Evolutionary conservation across 116 monocot genomes (phyloP).

Genomic region (Trichopus zeylanicus): DNA sequence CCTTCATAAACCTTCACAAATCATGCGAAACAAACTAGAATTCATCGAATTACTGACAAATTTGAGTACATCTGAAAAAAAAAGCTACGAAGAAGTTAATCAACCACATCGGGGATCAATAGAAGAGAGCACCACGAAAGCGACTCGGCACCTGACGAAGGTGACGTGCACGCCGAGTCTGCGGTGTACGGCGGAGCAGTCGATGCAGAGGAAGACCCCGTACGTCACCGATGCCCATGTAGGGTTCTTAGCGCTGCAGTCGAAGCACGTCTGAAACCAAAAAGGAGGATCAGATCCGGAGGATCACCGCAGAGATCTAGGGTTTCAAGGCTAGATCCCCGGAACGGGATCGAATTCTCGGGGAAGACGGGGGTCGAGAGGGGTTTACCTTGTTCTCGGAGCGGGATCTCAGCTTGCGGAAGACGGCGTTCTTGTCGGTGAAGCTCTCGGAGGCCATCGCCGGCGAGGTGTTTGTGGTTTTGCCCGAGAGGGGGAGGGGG

Average conservation of each 20-base stretch:
- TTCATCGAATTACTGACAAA: too few relatives aligned
- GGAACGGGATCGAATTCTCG: background rate
- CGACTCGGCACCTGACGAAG: slow-evolving; percentile 46
- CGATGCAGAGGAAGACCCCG: slow-evolving; percentile 48
- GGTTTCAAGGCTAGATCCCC: background rate
- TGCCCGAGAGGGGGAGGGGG: background rate
- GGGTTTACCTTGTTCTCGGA: slow-evolving; percentile 45
- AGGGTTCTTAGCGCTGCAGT: slow-evolving; percentile 45
- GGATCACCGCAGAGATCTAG: background rate
- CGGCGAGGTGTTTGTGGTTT: background rate
- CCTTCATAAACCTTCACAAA: too few relatives aligned
- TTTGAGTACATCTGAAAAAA: too few relatives aligned
- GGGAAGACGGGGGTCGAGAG: too few relatives aligned
- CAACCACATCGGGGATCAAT: too few relatives aligned
- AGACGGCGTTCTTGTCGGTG: slow-evolving; percentile 45
- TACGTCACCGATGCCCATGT: slow-evolving; percentile 52
- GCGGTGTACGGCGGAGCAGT: slow-evolving; percentile 49
- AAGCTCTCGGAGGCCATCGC: slow-evolving; percentile 32
- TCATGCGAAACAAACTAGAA: too few relatives aligned
- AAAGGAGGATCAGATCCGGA: slow-evolving; percentile 15
- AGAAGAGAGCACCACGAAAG: too few relatives aligned
- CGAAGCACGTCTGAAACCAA: slow-evolving; percentile 37
- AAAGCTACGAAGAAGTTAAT: too few relatives aligned
- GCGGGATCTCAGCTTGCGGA: slow-evolving; percentile 41
- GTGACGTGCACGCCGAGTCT: slow-evolving; percentile 47